Base-by-base conservation (phyloP, 176 grass and related monocot species). In the Luzula sylvatica region DNA sequence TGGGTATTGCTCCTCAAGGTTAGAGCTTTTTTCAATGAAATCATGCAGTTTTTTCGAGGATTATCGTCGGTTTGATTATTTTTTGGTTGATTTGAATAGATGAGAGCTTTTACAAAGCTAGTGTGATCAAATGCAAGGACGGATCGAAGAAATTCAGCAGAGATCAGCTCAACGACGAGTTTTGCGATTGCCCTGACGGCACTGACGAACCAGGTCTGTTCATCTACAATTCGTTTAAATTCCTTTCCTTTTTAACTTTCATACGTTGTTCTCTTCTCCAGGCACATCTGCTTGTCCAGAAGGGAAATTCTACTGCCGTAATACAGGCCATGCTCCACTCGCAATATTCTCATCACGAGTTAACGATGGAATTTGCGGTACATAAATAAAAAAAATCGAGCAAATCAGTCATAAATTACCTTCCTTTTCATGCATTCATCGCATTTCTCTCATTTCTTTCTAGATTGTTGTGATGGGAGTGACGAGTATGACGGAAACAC, bases 401-500 rank as follows among this genome's bases (percentile, higher is more conserved):
- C 42, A 38, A 60, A 16, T 44, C 24, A 32, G 5, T 35, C 30
- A 35, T 35, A 7, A 35, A 35, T 35, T 35, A 35, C 7, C 1
- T 0, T 9, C 30, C 5, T 35, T 35, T 35, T 35, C 1, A 1
- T 35, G 9, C 0, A 35, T 35, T 35, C 9, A 1, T 1, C 9
- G 5, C 9, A 7, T 15, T 46, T 18, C n/a, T 16, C 19, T 15
- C 12, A 15, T 1, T 13, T 63, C 20, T 64, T 57, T 70, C 16
- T 51, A 98, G 92, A 98, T 80, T 98, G 92, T 43, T 98, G 92
- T 26, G 92, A 98, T 72, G 92, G 92, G 45, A 98, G 81, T 57
- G 92, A 98, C 61, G 92, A 98, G 60, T 90, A 98, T 48, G 78
- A 77, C 60, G 77, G 78, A 50, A 82, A 74, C 20, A 41, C 24